Conservation (phyloP, 2,329 filamentous ascomycete genomes). For the Grosmannia serpens region DNA sequence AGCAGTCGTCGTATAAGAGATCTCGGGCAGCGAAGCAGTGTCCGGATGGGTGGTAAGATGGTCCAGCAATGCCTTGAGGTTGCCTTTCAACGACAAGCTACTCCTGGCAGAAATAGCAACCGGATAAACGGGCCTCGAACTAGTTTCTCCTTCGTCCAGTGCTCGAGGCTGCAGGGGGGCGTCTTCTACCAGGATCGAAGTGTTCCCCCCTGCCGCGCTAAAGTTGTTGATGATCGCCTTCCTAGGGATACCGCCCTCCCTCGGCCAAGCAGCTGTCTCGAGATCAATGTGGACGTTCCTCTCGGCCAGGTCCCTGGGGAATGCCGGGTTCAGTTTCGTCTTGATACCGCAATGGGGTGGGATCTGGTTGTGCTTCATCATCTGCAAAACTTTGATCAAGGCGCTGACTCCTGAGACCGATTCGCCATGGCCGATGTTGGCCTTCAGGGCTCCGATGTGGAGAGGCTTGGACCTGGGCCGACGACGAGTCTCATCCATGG, state of each 20-base stretch:
- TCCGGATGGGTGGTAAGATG: slow-evolving; percentile 9
- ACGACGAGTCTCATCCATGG: slow-evolving; percentile 27
- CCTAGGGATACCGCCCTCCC: slow-evolving; percentile 20
- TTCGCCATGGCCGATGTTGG: slow-evolving; percentile 53
- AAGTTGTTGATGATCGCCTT: slow-evolving; percentile 55
- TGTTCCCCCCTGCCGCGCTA: slow-evolving; percentile 61
- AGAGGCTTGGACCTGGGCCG: slow-evolving; percentile 39
- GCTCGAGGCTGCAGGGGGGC: slow-evolving; percentile 25
- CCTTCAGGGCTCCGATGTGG: slow-evolving; percentile 51
- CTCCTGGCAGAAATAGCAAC: neutral
- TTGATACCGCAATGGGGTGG: slow-evolving; percentile 60
- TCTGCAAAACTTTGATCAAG: slow-evolving; percentile 53
- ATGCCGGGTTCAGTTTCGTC: slow-evolving; percentile 43
- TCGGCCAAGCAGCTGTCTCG: slow-evolving; percentile 35
- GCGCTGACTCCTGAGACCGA: slow-evolving; percentile 50
- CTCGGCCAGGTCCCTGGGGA: slow-evolving; percentile 45
- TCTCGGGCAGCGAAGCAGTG: slow-evolving; percentile 34
- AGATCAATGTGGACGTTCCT: slow-evolving; percentile 47
- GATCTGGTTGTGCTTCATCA: slow-evolving; percentile 51
- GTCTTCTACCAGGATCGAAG: slow-evolving; percentile 54
- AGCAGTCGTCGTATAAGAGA: slow-evolving; percentile 60
- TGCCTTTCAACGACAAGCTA: neutral
- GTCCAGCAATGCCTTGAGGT: neutral
- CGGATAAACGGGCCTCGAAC: neutral
- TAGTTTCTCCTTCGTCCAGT: neutral